Percentiles rank a stretch among this genome's conserved stretches.
Evolutionary conservation across 768 basidiomycete species (phyloP).

Genomic region (Obba rivulosa): DNA sequence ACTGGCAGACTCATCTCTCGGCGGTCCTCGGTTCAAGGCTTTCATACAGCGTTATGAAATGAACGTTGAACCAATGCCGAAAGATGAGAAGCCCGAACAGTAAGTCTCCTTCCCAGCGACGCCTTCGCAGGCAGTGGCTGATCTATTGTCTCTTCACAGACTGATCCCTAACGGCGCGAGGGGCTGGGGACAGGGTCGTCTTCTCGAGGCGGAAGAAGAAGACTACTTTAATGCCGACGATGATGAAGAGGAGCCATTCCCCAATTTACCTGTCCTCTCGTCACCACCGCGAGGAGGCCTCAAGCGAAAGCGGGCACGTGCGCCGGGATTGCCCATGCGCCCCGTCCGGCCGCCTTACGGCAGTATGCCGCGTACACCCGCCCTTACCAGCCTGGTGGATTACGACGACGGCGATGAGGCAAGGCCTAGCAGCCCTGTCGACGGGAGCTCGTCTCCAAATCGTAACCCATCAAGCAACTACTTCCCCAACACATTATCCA

Average conservation of each 20-base stretch:
- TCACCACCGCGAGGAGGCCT: slow-evolving; percentile 32
- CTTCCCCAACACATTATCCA: not conserved
- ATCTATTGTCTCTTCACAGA: slow-evolving; percentile 7
- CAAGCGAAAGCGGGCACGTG: slow-evolving; percentile 49
- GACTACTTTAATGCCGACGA: slow-evolving; percentile 90
- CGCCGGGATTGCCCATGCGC: slow-evolving; percentile 13
- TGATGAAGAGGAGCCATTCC: slow-evolving; percentile 50
- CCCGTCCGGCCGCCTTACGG: slow-evolving; percentile 14
- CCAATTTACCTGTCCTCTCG: slow-evolving; percentile 22
- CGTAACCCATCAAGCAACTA: slow-evolving; percentile 2
- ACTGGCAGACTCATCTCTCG: slow-evolving; percentile 56
- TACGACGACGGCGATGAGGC: slow-evolving; percentile 70
- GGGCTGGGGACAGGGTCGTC: slow-evolving; percentile 34
- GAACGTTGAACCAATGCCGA: slow-evolving; percentile 74
- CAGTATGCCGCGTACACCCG: slow-evolving; percentile 41
- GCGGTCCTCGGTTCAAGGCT: slow-evolving; percentile 60
- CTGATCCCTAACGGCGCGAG: slow-evolving; percentile 15
- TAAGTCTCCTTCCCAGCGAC: slow-evolving; percentile 24
- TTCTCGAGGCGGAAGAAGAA: slow-evolving; percentile 77
- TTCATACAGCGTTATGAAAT: slow-evolving; percentile 87
- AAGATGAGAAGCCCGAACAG: slow-evolving; percentile 46
- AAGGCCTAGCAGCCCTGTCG: slow-evolving; percentile 9
- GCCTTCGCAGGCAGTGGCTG: too few relatives aligned
- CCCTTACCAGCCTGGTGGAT: slow-evolving; percentile 62
- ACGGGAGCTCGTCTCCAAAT: slow-evolving; percentile 2